These are phyloP conservation scores for Cystobasidium sp. DNA, from an alignment of 1,284 basidiomycete species.

Conservation along the genomic window DNA sequence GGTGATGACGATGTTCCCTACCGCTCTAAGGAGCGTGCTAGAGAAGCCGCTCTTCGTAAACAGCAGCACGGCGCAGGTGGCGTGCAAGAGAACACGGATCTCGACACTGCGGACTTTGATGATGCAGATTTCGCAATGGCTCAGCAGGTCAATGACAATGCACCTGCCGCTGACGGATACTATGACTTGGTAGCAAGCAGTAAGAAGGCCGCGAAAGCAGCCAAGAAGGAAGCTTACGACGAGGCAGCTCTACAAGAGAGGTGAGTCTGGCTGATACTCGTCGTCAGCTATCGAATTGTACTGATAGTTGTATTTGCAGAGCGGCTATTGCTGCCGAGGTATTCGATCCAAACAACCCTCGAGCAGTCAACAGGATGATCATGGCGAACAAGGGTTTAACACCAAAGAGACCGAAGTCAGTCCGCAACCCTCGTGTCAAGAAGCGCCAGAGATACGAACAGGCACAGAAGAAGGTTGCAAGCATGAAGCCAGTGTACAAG, in stretches of 20 bases:
- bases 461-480: constrained; percentile 85
- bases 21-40: constrained; percentile 59
- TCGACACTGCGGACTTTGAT: constrained; percentile 59
- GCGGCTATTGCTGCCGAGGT: constrained; percentile 37
- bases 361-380: constrained; percentile 83
- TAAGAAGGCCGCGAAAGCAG: constrained; percentile 71
- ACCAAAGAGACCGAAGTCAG: constrained; percentile 75
- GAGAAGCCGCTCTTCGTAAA: constrained; percentile 60
- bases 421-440: constrained; percentile 94
- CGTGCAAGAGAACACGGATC: constrained; percentile 54
- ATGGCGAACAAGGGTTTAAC: constrained; percentile 91
- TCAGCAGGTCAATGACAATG: constrained; percentile 57
- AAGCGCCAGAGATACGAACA: constrained; percentile 89
- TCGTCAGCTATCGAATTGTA: neutral
- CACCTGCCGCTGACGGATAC: constrained; percentile 67
- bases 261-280: constrained; percentile 59
- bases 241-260: constrained; percentile 66
- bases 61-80: constrained; percentile 56
- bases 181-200: constrained; percentile 82
- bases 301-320: constrained; percentile 2
- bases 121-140: constrained; percentile 63
- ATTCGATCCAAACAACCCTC: constrained; percentile 66
- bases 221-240: constrained; percentile 81
- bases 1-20: constrained; percentile 91
- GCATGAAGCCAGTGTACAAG: constrained; percentile 85